Evolutionary conservation across 441 rosid genomes (phyloP).

Genomic region (Erodium moschatum): DNA sequence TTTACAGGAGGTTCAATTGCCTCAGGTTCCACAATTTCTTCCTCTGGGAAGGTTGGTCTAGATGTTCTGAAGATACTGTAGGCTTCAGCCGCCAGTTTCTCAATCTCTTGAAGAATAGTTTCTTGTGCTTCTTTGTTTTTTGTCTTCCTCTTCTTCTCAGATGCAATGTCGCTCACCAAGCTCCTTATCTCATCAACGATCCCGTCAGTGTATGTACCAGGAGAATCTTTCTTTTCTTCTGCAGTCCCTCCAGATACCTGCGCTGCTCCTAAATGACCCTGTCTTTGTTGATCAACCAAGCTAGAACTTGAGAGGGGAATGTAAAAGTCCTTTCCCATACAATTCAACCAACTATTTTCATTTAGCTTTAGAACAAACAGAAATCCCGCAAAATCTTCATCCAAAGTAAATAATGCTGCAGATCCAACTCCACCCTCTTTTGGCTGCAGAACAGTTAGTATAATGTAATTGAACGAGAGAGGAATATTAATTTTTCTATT

Average conservation of each 20-base stretch:
- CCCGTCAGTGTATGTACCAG: constrained; percentile 41
- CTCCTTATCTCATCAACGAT: constrained; percentile 72
- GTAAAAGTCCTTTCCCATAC: constrained; percentile 64
- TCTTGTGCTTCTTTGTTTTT: constrained; percentile 67
- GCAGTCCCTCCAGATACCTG: constrained; percentile 25
- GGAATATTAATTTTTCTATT: not conserved
- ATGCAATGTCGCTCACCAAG: constrained; percentile 57
- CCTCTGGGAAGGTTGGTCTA: constrained; percentile 47
- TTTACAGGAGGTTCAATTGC: constrained; percentile 29
- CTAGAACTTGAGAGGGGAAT: constrained; percentile 51
- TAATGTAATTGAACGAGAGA: constrained; percentile 5
- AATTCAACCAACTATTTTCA: constrained; percentile 60
- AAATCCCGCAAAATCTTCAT: constrained; percentile 52
- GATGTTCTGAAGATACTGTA: constrained; percentile 83
- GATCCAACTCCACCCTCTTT: constrained; percentile 52
- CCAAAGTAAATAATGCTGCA: constrained; percentile 54
- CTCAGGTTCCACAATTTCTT: constrained; percentile 29
- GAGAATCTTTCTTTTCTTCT: constrained; percentile 26
- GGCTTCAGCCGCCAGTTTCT: constrained; percentile 96
- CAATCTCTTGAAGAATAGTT: constrained; percentile 85
- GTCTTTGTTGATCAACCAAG: constrained; percentile 25
- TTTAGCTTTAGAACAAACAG: constrained; percentile 76
- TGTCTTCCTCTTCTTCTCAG: constrained; percentile 40
- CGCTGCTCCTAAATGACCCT: constrained; percentile 28
- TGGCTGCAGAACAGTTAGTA: constrained; percentile 39